Evolutionary conservation across 2,329 filamentous ascomycete genomes (phyloP), one percentile per base, ranked within the genome.

Genomic region (Neopestalotiopsis rosae): DNA sequence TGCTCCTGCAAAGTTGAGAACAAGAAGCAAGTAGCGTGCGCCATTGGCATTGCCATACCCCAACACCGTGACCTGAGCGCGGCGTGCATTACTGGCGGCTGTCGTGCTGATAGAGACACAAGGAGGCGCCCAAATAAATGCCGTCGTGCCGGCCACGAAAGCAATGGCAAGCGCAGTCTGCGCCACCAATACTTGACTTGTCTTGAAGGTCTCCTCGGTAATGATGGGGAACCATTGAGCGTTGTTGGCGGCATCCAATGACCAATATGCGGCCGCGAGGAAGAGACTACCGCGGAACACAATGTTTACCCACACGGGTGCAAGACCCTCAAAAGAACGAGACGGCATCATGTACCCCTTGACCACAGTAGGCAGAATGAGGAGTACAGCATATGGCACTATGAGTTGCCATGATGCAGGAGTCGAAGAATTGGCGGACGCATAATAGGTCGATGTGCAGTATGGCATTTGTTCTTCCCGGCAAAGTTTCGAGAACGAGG

Each of bases 401-500:
- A 86, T 80, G 20, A 98, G 86, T 79, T 98, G 95, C 94, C 95
- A 98, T 1, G 91, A 88, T 1, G 95, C 93, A 2, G 95, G 98
- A 1, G 95, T 98, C 0, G 96, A 98, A 0, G 95, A 97, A 2
- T 91, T 93, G 10, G 92, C 89, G 0, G 95, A 98, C 4, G 94
- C 92, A 78, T 99, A 99, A 83, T 98, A 99, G 0, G 96, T 98
- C 1, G 95, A 97, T 67, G 89, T 90, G 84, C 96, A 99, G 82
- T 92, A 97, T 0, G 96, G 96, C 94, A 98, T 98, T 82, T 99
- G 96, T 82, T 99, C 96, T 80, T 99, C 96, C 69, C 96, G 92
- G 79, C 96, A 99, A 24, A 99, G 90, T 73, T 94, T 93, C 10
- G 96, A 98, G 73, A 95, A 90, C 1, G 95, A 97, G 0, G 94